phyloP scores from a whole-genome alignment of 1,284 basidiomycete genomes.

The Ustilago sp. region DNA sequence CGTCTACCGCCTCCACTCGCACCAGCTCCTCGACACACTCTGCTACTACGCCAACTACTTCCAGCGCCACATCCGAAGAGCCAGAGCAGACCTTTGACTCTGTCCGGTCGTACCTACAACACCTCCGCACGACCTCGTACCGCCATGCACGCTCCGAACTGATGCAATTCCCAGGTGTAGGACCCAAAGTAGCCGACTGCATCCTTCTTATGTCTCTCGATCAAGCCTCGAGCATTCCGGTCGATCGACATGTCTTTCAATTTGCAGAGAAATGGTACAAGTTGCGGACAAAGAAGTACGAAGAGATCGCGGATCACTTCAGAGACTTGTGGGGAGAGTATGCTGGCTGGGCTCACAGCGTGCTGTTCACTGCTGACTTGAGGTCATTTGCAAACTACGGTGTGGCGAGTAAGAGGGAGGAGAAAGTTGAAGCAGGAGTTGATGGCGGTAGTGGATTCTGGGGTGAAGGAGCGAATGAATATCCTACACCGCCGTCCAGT shows the following conservation, averaged over 20 bases:
- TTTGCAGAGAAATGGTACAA: conserved; percentile 67
- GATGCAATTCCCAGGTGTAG: conserved; percentile 85
- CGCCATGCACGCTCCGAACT: conserved; percentile 79
- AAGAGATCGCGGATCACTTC: conserved; percentile 63
- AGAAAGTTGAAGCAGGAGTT: conserved; percentile 22
- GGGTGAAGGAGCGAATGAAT: conserved; percentile 11
- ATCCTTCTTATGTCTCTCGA: conserved; percentile 93
- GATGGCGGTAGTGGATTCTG: conserved; percentile 14
- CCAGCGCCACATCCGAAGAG: conserved; percentile 1
- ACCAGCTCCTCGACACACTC: neutral
- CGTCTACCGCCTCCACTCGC: conserved; percentile 7
- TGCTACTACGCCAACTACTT: neutral
- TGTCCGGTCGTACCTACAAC: conserved; percentile 74
- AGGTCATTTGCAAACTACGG: conserved; percentile 57
- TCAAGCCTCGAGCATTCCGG: conserved; percentile 72
- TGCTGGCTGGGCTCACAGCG: conserved; percentile 68
- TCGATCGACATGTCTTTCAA: conserved; percentile 68
- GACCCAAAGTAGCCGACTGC: conserved; percentile 81
- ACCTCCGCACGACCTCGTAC: conserved; percentile 75
- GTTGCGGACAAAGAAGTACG: conserved; percentile 62
- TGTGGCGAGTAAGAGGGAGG: conserved; percentile 37
- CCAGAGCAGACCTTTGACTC: conserved; percentile 68
- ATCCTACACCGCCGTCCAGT: conserved; percentile 24
- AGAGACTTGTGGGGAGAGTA: conserved; percentile 66
- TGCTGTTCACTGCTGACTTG: conserved; percentile 66